A percentile compares a stretch with the other conserved stretches of the same genome.
These are phyloP conservation scores for Amphichorda felina DNA, from an alignment of 2,329 filamentous ascomycete species.

Conservation along the genomic window DNA sequence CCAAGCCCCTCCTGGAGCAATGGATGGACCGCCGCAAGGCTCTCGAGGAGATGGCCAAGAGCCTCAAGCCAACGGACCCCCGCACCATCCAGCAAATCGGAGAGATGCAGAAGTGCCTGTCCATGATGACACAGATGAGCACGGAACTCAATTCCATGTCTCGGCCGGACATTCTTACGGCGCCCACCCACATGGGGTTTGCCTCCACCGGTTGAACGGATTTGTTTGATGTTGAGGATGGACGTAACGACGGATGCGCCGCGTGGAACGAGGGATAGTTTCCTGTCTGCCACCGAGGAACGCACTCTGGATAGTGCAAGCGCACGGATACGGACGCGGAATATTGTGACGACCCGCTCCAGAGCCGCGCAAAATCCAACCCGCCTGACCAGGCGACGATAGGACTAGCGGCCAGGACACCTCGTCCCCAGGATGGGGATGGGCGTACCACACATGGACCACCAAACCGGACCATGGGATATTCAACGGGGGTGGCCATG, in stretches of 20 bases:
- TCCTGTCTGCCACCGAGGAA: neutral
- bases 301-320: conserved; percentile 1
- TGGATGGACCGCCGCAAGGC: conserved; percentile 53
- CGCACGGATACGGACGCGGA: conserved; percentile 1
- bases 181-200: conserved; percentile 11
- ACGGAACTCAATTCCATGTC: neutral
- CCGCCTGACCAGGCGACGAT: neutral
- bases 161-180: conserved; percentile 7
- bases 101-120: conserved; percentile 36
- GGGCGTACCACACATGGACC: neutral
- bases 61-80: conserved; percentile 37
- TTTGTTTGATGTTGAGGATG: conserved; percentile 1
- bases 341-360: neutral
- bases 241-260: neutral
- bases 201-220: conserved; percentile 17
- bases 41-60: conserved; percentile 46
- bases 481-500: too few relatives aligned
- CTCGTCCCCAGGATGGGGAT: neutral
- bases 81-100: conserved; percentile 41
- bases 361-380: neutral
- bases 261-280: neutral
- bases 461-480: neutral
- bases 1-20: conserved; percentile 34
- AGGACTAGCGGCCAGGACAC: neutral
- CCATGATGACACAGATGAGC: conserved; percentile 38